Percentiles rank a stretch among this genome's conserved stretches.
Conservation (phyloP, 306 rosid species). For the Quercus glauca region DNA sequence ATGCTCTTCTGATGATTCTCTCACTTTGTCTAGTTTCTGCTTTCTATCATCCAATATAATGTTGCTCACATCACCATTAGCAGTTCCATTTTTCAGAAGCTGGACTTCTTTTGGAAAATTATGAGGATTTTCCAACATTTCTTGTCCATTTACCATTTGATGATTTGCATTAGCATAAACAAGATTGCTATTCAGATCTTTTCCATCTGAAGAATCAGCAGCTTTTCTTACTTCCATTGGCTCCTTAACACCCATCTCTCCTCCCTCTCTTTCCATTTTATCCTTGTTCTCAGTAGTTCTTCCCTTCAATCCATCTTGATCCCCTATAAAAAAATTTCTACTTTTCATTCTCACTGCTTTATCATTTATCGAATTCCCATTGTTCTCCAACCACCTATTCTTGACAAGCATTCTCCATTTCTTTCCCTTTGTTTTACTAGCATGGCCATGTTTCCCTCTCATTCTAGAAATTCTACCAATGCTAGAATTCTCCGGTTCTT, state of each 20-base stretch:
- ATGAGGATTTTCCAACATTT: not conserved
- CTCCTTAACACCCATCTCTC: not conserved
- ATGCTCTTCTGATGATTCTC: constrained; percentile 14
- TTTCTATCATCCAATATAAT: not conserved
- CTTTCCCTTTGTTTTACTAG: constrained; percentile 34
- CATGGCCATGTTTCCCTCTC: constrained; percentile 37
- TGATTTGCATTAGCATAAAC: constrained; percentile 12
- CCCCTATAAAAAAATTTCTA: constrained; percentile 27
- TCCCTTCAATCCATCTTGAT: constrained; percentile 17
- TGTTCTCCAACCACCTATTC: constrained; percentile 31
- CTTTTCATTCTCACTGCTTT: constrained; percentile 20
- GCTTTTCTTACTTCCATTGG: constrained; percentile 14
- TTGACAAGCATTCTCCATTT: constrained; percentile 42
- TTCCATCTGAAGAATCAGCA: not conserved
- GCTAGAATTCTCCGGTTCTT: constrained; percentile 4
- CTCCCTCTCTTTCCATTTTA: constrained; percentile 6
- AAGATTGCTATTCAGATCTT: constrained; percentile 8
- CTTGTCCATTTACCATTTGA: constrained; percentile 4
- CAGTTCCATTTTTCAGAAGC: not conserved
- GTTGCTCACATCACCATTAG: not conserved
- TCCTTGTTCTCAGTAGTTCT: constrained; percentile 6
- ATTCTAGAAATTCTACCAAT: not conserved
- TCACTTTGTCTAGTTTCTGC: constrained; percentile 8
- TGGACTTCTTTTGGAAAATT: not conserved
- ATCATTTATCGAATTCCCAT: constrained; percentile 18